A percentile compares a stretch with the other conserved stretches of the same genome.
These are phyloP conservation scores for Malassezia sympodialis DNA, from an alignment of 1,284 basidiomycete species.

Conservation along the genomic window DNA sequence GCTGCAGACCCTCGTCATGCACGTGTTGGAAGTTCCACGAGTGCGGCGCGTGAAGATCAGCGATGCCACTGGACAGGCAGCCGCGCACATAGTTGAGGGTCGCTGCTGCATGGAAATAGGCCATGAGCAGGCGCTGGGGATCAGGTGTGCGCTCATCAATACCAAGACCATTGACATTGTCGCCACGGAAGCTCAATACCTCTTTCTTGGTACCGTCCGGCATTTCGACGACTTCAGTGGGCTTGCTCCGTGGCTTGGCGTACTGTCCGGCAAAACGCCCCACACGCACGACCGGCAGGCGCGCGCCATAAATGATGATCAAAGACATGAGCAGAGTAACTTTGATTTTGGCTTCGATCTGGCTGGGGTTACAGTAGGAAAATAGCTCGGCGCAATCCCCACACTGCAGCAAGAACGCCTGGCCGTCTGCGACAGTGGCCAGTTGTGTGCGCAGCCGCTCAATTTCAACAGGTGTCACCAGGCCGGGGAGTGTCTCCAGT, in stretches of 20 bases:
- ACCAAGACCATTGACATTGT: slow-evolving; percentile 81
- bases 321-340: slow-evolving; percentile 89
- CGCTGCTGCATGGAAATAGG: slow-evolving; percentile 89
- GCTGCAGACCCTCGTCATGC: slow-evolving; percentile 63
- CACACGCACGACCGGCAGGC: slow-evolving; percentile 49
- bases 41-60: slow-evolving; percentile 70
- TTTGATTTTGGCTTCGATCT: slow-evolving; percentile 86
- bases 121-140: slow-evolving; percentile 70
- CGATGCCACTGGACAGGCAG: slow-evolving; percentile 79
- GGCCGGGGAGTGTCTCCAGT: slow-evolving; percentile 37
- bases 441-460: slow-evolving; percentile 38
- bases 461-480: slow-evolving; percentile 40
- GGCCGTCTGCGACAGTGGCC: slow-evolving; percentile 35
- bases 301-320: slow-evolving; percentile 83
- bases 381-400: slow-evolving; percentile 78
- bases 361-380: slow-evolving; percentile 61
- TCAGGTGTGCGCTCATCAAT: slow-evolving; percentile 68
- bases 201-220: slow-evolving; percentile 39
- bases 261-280: slow-evolving; percentile 58
- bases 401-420: slow-evolving; percentile 83
- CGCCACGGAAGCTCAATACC: slow-evolving; percentile 72
- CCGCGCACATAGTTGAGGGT: slow-evolving; percentile 87
- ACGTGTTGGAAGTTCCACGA: slow-evolving; percentile 90
- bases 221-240: slow-evolving; percentile 59
- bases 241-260: slow-evolving; percentile 83